Conservation (phyloP, 2,329 filamentous ascomycete genomes). For the Macroventuria anomochaeta region DNA sequence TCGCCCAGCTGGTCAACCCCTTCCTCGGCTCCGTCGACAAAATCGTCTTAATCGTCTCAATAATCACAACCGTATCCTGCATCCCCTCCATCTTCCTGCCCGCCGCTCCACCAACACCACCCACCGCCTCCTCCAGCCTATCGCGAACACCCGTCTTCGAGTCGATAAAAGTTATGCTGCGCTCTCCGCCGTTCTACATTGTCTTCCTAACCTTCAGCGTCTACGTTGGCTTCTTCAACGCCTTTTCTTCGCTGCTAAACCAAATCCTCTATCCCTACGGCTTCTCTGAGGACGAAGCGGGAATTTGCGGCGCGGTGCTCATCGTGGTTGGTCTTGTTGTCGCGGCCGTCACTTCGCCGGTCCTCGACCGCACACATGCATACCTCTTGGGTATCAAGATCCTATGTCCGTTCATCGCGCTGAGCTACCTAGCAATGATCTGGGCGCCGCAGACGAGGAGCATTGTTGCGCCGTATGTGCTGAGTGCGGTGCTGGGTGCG, state of each 20-base stretch:
- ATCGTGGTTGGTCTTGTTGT: constrained; percentile 85
- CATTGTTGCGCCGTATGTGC: constrained; percentile 73
- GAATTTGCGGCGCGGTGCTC: constrained; percentile 86
- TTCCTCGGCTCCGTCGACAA: constrained; percentile 76
- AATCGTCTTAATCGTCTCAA: constrained; percentile 83
- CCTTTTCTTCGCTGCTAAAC: constrained; percentile 83
- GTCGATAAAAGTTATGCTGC: constrained; percentile 57
- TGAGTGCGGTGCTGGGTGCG: constrained; percentile 79
- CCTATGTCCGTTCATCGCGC: constrained; percentile 74
- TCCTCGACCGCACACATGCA: constrained; percentile 83
- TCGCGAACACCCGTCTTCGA: constrained; percentile 59
- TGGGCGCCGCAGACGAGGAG: constrained; percentile 74
- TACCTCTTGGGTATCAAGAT: constrained; percentile 77
- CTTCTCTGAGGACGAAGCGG: constrained; percentile 82
- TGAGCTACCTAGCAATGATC: constrained; percentile 77
- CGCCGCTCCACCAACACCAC: constrained; percentile 75
- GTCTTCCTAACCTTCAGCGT: constrained; percentile 79
- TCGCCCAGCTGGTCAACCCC: constrained; percentile 83
- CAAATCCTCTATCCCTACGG: constrained; percentile 88
- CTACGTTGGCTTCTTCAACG: constrained; percentile 95
- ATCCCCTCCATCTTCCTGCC: constrained; percentile 85
- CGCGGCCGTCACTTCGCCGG: constrained; percentile 77
- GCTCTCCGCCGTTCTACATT: constrained; percentile 77
- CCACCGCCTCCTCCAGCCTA: constrained; percentile 69
- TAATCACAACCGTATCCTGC: constrained; percentile 75